A percentile compares a stretch with the other conserved stretches of the same genome.
These are phyloP conservation scores for Coemansia sp. DNA, from an alignment of 192 early-diverging fungal species.

Conservation along the genomic window DNA sequence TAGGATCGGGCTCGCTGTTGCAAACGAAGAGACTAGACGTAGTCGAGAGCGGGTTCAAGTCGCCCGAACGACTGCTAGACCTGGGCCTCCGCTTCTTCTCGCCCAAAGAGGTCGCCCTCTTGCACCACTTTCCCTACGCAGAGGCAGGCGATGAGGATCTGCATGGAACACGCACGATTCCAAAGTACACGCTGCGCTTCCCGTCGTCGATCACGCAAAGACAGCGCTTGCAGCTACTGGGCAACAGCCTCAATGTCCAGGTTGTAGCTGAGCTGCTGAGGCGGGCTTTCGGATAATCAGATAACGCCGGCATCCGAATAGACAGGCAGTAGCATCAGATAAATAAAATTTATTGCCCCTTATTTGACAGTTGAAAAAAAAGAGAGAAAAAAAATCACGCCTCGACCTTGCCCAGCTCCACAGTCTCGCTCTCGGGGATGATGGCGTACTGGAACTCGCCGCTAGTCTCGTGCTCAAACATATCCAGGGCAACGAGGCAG, in stretches of 20 bases:
- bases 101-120: slow-evolving; percentile 75
- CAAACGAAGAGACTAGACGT: slow-evolving; percentile 76
- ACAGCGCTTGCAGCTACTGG: slow-evolving; percentile 47
- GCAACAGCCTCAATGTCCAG: slow-evolving; percentile 49
- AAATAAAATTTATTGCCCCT: neutral
- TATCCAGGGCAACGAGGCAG: slow-evolving; percentile 94
- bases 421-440: slow-evolving; percentile 33
- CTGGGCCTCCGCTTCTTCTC: slow-evolving; percentile 83
- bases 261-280: slow-evolving; percentile 43
- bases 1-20: slow-evolving; percentile 77
- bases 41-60: slow-evolving; percentile 63
- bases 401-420: slow-evolving; percentile 1
- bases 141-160: neutral
- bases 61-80: slow-evolving; percentile 65
- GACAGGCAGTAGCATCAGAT: neutral
- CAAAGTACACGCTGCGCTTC: slow-evolving; percentile 21
- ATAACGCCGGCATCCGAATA: neutral
- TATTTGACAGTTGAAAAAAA: neutral
- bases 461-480: slow-evolving; percentile 90
- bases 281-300: slow-evolving; percentile 28
- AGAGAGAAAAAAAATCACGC: neutral
- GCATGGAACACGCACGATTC: neutral
- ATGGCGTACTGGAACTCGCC: slow-evolving; percentile 88
- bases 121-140: slow-evolving; percentile 79
- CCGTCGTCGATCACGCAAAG: slow-evolving; percentile 21